phyloP scores from a whole-genome alignment of 768 basidiomycete species.

The Trametes gibbosa region DNA sequence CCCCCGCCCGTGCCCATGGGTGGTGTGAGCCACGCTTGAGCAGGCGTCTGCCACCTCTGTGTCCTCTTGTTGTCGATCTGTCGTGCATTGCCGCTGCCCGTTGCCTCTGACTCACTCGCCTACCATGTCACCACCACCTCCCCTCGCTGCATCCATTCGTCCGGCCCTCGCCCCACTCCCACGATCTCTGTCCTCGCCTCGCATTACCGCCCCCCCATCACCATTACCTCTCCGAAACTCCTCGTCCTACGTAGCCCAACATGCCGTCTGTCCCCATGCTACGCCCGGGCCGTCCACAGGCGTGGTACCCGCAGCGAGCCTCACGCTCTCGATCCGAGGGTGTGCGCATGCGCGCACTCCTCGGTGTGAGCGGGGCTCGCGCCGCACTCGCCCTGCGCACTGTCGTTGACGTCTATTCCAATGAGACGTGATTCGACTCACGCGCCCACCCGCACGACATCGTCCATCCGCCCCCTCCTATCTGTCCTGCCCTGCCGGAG shows the following conservation, averaged over 20 bases:
- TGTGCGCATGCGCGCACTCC: constrained; percentile 12
- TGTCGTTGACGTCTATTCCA: not conserved
- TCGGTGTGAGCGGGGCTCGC: constrained; percentile 17
- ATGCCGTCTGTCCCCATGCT: not conserved
- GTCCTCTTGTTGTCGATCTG: not conserved
- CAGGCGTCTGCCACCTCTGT: not conserved
- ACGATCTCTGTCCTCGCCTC: not conserved
- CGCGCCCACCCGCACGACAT: not conserved
- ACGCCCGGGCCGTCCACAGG: not conserved
- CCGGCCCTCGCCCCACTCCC: not conserved
- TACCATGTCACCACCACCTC: not conserved
- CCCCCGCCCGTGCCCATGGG: constrained; percentile 76
- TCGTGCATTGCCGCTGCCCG: constrained; percentile 2
- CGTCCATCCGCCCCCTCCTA: not conserved
- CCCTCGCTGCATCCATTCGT: not conserved
- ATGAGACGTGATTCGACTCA: not conserved
- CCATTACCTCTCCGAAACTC: not conserved
- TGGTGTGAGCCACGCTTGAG: constrained; percentile 53
- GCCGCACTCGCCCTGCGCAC: not conserved
- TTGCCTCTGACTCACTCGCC: constrained; percentile 6
- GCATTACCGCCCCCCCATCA: not conserved
- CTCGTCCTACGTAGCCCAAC: not conserved
- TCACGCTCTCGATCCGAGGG: constrained; percentile 18
- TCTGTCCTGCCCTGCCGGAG: not conserved
- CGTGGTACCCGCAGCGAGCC: not conserved